Evolutionary conservation across 2,329 filamentous ascomycete genomes (phyloP), one percentile per base, ranked within the genome.

Genomic region (Anisogramma anomala): DNA sequence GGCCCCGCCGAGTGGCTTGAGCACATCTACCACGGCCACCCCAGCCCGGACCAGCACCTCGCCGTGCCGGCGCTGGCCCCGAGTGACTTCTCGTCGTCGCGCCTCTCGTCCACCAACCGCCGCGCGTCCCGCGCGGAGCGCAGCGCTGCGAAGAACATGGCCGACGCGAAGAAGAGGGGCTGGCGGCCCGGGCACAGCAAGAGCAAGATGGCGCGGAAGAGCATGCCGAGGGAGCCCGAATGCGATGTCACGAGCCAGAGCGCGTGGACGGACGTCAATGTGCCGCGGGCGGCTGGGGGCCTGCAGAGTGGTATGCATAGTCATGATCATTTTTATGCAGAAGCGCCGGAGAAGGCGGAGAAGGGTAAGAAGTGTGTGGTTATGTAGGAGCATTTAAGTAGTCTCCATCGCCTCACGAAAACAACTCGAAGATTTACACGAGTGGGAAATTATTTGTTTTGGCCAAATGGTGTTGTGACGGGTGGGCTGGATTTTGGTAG

Each of bases 141-240:
- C 20, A 76, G 74, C 42, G 75, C 75, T 5, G 68, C 73, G 8
- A 77, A 72, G 58, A 80, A 79, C 49, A 72, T 79, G 20, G 65
- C 69, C 14, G 74, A 79, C 46, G 75, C 75, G 1, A 74, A 69
- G 58, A 67, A 65, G 50, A 66, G 64, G 23, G 74, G 75, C 1
- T 79, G 75, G 43, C 58, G 61, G 25, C 58, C 64, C 36, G 54
- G 52, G 37, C 61, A 58, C 46, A 60, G 58, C 37, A 63, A 61
- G 54, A 55, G 54, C 34, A 59, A 63, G 49, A 48, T 49, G 42
- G 63, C 55, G 46, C 67, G 63, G 50, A 60, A 59, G 36, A 59
- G 23, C n/a, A 41, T 32, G 26, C 14, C 59, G 41, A 55, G 55
- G 36, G 46, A 47, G 43, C 35, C 47, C 3, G 57, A 65, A 40